These are phyloP conservation scores for Russula griseocarnosa DNA, from an alignment of 768 basidiomycete species.

Conservation along the genomic window DNA sequence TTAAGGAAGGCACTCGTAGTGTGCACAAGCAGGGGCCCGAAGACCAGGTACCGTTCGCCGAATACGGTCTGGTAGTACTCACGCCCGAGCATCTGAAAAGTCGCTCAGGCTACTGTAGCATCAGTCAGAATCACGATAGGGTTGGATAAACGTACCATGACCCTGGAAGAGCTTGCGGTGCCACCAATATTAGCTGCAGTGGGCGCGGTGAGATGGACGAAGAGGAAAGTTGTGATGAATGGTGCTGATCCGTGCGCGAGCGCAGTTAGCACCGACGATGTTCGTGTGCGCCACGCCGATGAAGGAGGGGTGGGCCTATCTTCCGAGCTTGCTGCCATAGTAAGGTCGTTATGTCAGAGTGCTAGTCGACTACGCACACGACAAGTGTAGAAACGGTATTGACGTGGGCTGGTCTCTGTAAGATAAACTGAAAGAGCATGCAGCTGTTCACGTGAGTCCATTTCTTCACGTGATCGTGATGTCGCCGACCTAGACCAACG, in stretches of 20 bases:
- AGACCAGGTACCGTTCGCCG: constrained; percentile 64
- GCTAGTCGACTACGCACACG: too few species aligned
- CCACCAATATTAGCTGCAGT: constrained; percentile 65
- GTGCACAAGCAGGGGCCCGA: constrained; percentile 65
- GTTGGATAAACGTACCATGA: constrained; percentile 53
- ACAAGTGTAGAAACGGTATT: too few species aligned
- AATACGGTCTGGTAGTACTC: constrained; percentile 80
- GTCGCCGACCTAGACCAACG: too few species aligned
- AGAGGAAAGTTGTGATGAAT: constrained; percentile 70
- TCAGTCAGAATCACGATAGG: too few species aligned
- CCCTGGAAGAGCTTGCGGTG: constrained; percentile 59
- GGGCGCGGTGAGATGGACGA: constrained; percentile 79
- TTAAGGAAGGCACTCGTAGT: constrained; percentile 54
- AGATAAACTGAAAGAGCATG: too few species aligned
- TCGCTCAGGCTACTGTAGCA: neutral
- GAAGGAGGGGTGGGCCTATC: constrained; percentile 3
- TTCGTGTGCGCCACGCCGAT: constrained; percentile 13
- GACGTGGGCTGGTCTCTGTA: too few species aligned
- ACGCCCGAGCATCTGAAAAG: constrained; percentile 63
- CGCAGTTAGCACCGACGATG: constrained; percentile 43
- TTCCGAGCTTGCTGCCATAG: neutral
- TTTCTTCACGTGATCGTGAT: too few species aligned
- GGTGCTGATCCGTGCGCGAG: constrained; percentile 67
- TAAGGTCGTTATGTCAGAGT: neutral
- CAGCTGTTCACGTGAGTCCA: too few species aligned